Evolutionary conservation across 2,329 filamentous ascomycete species (phyloP).

Genomic region (Trichophyton schoenleinii): DNA sequence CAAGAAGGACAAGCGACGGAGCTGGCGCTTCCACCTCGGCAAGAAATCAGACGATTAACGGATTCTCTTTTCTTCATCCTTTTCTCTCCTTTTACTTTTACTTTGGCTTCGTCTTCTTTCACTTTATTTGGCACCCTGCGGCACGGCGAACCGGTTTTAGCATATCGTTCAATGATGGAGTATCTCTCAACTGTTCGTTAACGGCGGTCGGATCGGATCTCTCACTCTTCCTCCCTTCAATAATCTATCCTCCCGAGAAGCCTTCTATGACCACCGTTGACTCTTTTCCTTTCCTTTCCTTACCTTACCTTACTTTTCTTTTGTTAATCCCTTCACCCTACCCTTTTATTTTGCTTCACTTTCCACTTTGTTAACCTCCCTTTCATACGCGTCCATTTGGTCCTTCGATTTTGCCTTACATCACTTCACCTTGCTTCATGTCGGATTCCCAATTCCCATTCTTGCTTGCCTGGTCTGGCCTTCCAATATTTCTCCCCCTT

Average conservation of each 20-base stretch:
- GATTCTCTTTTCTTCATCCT: not conserved
- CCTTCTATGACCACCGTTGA: not conserved
- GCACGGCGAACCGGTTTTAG: not conserved
- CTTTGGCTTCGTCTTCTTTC: not conserved
- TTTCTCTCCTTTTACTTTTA: not conserved
- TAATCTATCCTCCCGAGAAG: too few relatives aligned
- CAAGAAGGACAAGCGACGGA: slow-evolving; percentile 57
- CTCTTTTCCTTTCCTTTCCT: not conserved
- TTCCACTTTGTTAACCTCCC: not conserved
- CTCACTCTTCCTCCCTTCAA: too few relatives aligned
- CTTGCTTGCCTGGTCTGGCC: too few relatives aligned
- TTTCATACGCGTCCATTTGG: not conserved
- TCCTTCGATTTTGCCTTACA: not conserved
- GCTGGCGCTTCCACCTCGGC: slow-evolving; percentile 54
- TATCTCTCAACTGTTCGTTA: not conserved
- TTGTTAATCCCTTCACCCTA: too few relatives aligned
- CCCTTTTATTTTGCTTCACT: too few relatives aligned
- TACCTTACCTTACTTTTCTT: not conserved
- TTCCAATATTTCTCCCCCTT: too few relatives aligned
- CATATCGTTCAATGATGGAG: not conserved
- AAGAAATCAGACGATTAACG: slow-evolving; percentile 5
- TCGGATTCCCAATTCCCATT: not conserved
- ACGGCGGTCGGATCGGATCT: not conserved
- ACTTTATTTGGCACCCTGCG: not conserved
- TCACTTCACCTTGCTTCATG: not conserved